phyloP scores from a whole-genome alignment of 768 basidiomycete species.

The Coprinellus aureogranulatus region DNA sequence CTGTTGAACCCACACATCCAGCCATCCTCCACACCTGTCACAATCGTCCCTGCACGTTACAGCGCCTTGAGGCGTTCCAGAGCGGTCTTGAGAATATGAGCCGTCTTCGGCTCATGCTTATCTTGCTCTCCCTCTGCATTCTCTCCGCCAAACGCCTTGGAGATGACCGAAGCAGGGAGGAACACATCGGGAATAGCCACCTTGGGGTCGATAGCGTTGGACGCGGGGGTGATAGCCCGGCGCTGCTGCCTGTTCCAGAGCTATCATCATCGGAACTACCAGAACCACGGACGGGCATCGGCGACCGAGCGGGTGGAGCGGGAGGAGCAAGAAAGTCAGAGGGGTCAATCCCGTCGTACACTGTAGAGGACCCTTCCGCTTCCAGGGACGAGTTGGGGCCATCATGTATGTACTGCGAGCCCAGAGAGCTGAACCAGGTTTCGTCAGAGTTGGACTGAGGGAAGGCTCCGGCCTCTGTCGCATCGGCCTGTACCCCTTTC shows the following conservation, averaged over 20 bases:
- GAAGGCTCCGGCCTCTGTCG: too few species aligned
- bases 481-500: too few species aligned
- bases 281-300: constrained; percentile 15
- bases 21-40: constrained; percentile 20
- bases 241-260: constrained; percentile 32
- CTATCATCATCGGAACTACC: constrained; percentile 23
- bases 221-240: constrained; percentile 49
- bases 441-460: background rate
- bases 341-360: background rate
- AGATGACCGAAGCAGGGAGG: constrained; percentile 6
- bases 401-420: background rate
- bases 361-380: background rate
- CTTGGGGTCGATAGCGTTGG: constrained; percentile 37
- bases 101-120: constrained; percentile 23
- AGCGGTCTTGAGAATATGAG: constrained; percentile 36
- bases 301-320: constrained; percentile 2
- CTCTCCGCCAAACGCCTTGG: background rate
- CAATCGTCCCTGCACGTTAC: constrained; percentile 14
- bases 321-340: background rate
- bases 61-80: constrained; percentile 36
- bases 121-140: background rate
- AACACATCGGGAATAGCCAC: constrained; percentile 43
- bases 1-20: background rate
- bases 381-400: background rate
- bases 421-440: background rate